A percentile compares a stretch with the other conserved stretches of the same genome.
Evolutionary conservation across 2,329 filamentous ascomycete genomes (phyloP).

Genomic region (Neoascochyta sp.): DNA sequence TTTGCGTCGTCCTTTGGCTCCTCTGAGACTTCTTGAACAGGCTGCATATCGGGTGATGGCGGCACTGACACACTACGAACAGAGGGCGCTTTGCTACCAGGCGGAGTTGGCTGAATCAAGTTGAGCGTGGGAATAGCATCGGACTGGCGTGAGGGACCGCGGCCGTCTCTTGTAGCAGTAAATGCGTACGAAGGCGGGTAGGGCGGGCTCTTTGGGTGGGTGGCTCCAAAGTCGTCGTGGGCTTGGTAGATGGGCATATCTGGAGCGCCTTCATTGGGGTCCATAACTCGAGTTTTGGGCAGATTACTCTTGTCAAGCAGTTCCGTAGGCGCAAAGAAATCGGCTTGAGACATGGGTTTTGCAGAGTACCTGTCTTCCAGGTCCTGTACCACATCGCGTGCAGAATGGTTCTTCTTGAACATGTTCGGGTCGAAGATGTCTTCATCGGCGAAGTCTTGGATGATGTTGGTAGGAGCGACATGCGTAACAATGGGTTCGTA

Average conservation of each 20-base stretch:
- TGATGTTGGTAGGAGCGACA: slow-evolving; percentile 33
- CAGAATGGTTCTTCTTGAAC: slow-evolving; percentile 43
- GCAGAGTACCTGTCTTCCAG: slow-evolving; percentile 42
- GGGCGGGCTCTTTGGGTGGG: slow-evolving; percentile 28
- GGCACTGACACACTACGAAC: slow-evolving; percentile 35
- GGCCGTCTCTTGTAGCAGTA: slow-evolving; percentile 41
- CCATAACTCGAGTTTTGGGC: slow-evolving; percentile 33
- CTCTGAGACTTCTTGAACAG: slow-evolving; percentile 20
- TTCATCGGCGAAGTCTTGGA: slow-evolving; percentile 41
- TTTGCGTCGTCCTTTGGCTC: slow-evolving; percentile 21
- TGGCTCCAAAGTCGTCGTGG: slow-evolving; percentile 34
- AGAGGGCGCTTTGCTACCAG: slow-evolving; percentile 46
- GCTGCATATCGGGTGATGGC: slow-evolving; percentile 34
- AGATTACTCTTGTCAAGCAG: slow-evolving; percentile 39
- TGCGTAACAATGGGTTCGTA: slow-evolving; percentile 32
- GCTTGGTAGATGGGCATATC: slow-evolving; percentile 44
- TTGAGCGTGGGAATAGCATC: slow-evolving; percentile 54
- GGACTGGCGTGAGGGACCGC: slow-evolving; percentile 22
- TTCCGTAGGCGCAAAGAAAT: slow-evolving; percentile 48
- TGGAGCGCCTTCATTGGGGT: slow-evolving; percentile 44
- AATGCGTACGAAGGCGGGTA: slow-evolving; percentile 40
- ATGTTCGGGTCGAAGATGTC: slow-evolving; percentile 47
- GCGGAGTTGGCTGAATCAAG: slow-evolving; percentile 57
- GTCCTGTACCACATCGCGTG: slow-evolving; percentile 43
- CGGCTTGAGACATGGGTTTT: slow-evolving; percentile 41